Conservation (phyloP, 768 basidiomycete genomes). For the Mycena latifolia region DNA sequence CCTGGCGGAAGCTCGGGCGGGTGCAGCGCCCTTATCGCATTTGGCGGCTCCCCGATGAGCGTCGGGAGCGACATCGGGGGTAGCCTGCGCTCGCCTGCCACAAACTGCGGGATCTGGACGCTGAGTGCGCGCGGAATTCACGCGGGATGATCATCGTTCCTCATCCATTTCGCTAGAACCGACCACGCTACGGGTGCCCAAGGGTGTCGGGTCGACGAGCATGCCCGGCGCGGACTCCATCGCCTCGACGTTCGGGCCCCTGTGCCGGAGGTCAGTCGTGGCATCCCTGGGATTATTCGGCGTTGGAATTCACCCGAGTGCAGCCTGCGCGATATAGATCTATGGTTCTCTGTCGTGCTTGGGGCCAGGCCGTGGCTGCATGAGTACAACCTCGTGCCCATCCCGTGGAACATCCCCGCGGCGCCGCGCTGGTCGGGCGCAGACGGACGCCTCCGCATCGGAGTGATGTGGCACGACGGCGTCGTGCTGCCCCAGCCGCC, state of each 20-base stretch:
- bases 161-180: conserved; percentile 24
- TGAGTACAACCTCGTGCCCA: conserved; percentile 51
- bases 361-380: conserved; percentile 53
- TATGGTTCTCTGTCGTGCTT: conserved; percentile 47
- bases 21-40: conserved; percentile 60
- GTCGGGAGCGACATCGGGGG: conserved; percentile 56
- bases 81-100: conserved; percentile 48
- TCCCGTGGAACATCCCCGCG: conserved; percentile 37
- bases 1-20: conserved; percentile 68
- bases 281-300: background rate
- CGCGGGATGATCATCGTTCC: background rate
- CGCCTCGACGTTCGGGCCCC: conserved; percentile 67
- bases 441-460: conserved; percentile 44
- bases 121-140: conserved; percentile 7
- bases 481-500: conserved; percentile 57
- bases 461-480: conserved; percentile 52
- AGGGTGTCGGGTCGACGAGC: conserved; percentile 51
- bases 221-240: conserved; percentile 63
- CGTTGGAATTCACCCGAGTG: background rate
- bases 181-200: conserved; percentile 59
- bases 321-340: conserved; percentile 46
- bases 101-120: conserved; percentile 36
- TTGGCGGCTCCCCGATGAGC: conserved; percentile 60
- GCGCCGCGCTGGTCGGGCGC: conserved; percentile 35
- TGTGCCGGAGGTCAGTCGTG: conserved; percentile 54